Base-by-base conservation (phyloP, 495 filamentous ascomycete genomes). In the Cladorrhinum samala region DNA sequence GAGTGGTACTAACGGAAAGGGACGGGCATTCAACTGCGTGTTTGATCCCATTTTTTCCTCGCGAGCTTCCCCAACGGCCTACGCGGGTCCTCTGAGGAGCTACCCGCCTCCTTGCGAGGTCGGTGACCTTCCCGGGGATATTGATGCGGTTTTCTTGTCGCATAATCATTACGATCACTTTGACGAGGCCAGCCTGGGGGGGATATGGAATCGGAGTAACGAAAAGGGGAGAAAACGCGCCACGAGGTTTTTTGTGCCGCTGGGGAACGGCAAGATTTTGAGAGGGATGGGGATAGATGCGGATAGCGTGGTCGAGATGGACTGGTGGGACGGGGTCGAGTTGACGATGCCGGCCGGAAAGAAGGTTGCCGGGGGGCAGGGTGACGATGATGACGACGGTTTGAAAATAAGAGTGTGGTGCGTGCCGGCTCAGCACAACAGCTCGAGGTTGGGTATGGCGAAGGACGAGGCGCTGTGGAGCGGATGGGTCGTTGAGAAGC, bases 101-200 rank as follows among this genome's bases (percentile, higher is more conserved):
- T 73, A 71, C 33, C 76, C 74, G 1, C 63, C 76, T 1, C 79
- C 79, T 1, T 81, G 79, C 54, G 50, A 57, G 11, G 49, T 75
- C 4, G 58, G 68, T 7, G 75, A 74, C 44, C 54, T 80, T 7
- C 79, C 79, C 4, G 67, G 72, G 14, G 27, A 33, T 33, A 64
- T 78, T 19, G 77, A 81, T 46, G 59, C 68, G 11, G 68, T 81
- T n/a, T 58, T 68, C 27, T 74, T 81, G 19, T 71, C 66, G 30
- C 77, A 81, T 56, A 74, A 78, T 56, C 77, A 81, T 56, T 78
- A 75, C 54, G 77, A 81, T 50, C 77, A 81, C 52, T 58, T 81
- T 51, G 77, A 81, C 53, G 50, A 54, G 30, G 60, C n/a, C n/a
- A n/a, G n/a, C n/a, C n/a, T n/a, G n/a, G n/a, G n/a, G n/a, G n/a